Conservation (phyloP, 2,329 filamentous ascomycete species). For the Pezicula radicicola region DNA sequence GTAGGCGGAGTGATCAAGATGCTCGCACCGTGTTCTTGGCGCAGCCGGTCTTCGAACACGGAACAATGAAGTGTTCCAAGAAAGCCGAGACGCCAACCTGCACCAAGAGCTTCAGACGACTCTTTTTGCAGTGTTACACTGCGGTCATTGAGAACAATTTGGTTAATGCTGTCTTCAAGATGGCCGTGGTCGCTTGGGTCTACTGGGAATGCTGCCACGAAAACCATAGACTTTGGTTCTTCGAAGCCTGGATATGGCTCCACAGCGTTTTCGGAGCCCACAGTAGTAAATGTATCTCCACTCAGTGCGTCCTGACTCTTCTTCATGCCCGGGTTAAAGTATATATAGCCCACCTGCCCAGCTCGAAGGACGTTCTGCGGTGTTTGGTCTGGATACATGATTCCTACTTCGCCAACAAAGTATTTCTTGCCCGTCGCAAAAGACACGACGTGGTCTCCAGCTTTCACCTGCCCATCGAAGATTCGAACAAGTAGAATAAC, state of each 20-base stretch:
- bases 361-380: slow-evolving; percentile 78
- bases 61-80: slow-evolving; percentile 96
- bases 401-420: slow-evolving; percentile 92
- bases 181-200: slow-evolving; percentile 85
- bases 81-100: slow-evolving; percentile 92
- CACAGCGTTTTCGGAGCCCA: slow-evolving; percentile 73
- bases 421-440: slow-evolving; percentile 88
- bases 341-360: slow-evolving; percentile 93
- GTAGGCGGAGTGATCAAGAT: slow-evolving; percentile 97
- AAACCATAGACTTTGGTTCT: slow-evolving; percentile 98
- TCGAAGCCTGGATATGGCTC: slow-evolving; percentile 88
- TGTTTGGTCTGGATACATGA: slow-evolving; percentile 88
- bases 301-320: slow-evolving; percentile 92
- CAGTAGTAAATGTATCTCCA: slow-evolving; percentile 88
- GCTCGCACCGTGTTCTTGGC: slow-evolving; percentile 89
- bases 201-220: slow-evolving; percentile 92
- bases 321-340: slow-evolving; percentile 99
- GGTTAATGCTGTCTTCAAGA: slow-evolving; percentile 89
- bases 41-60: slow-evolving; percentile 94
- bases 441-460: slow-evolving; percentile 83
- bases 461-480: slow-evolving; percentile 80
- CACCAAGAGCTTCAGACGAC: slow-evolving; percentile 87
- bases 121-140: slow-evolving; percentile 94
- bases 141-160: slow-evolving; percentile 90
- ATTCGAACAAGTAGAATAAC: slow-evolving; percentile 88